These are phyloP conservation scores for Marasmius sp. DNA, from an alignment of 1,284 basidiomycete genomes.

Conservation along the genomic window DNA sequence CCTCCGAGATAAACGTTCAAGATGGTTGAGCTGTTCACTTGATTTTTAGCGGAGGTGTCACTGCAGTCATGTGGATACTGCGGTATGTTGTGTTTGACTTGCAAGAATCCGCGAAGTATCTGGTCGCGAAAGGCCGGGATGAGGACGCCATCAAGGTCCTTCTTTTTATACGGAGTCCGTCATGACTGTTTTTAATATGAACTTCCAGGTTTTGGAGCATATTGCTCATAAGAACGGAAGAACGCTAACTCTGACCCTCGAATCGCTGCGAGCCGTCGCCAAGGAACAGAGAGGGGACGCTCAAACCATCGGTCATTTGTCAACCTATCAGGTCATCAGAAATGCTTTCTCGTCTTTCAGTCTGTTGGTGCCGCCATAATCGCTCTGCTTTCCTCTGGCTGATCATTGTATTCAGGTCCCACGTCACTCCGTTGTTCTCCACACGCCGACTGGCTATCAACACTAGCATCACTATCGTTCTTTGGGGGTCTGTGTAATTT, in stretches of 20 bases:
- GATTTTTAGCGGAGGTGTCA: slow-evolving; percentile 38
- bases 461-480: slow-evolving; percentile 49
- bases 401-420: slow-evolving; percentile 31
- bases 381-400: neutral
- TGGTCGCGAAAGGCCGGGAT: slow-evolving; percentile 56
- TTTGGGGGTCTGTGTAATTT: slow-evolving; percentile 46
- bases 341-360: slow-evolving; percentile 40
- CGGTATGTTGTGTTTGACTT: slow-evolving; percentile 49
- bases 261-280: slow-evolving; percentile 39
- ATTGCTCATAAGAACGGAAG: slow-evolving; percentile 42
- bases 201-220: neutral
- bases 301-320: slow-evolving; percentile 20
- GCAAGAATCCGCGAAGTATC: slow-evolving; percentile 62
- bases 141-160: slow-evolving; percentile 51
- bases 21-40: slow-evolving; percentile 11
- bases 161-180: neutral
- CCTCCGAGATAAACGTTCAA: neutral
- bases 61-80: slow-evolving; percentile 43
- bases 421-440: slow-evolving; percentile 52
- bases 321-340: slow-evolving; percentile 32
- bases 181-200: neutral
- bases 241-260: slow-evolving; percentile 42
- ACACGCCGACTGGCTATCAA: slow-evolving; percentile 49
- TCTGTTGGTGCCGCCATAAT: slow-evolving; percentile 24
- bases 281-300: slow-evolving; percentile 17